These are phyloP conservation scores for Puccinia brachypodii DNA, from an alignment of 1,284 basidiomycete genomes.

Conservation along the genomic window DNA sequence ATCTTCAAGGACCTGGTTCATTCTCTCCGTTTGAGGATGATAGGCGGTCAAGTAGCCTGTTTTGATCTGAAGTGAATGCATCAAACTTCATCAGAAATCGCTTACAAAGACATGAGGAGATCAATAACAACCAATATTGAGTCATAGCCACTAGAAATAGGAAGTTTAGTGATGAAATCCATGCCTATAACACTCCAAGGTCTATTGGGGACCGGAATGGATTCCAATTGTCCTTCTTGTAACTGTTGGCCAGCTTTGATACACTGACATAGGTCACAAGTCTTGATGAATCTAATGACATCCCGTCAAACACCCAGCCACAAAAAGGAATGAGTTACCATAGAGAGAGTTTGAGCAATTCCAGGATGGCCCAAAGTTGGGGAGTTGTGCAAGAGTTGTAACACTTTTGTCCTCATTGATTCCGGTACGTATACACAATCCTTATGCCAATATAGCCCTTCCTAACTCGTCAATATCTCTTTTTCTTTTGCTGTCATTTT, in stretches of 20 bases:
- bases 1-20: conserved; percentile 8
- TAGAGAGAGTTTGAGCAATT: background rate
- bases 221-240: background rate
- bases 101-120: conserved; percentile 49
- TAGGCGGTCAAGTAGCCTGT: background rate
- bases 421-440: background rate
- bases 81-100: background rate
- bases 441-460: background rate
- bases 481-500: background rate
- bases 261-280: conserved; percentile 6
- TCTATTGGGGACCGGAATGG: background rate
- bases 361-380: conserved; percentile 7
- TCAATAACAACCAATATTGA: conserved; percentile 60
- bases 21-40: conserved; percentile 31
- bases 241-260: background rate
- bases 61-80: background rate
- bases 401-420: background rate
- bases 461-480: background rate
- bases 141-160: conserved; percentile 57
- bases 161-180: conserved; percentile 61
- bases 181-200: conserved; percentile 61
- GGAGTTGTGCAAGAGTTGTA: conserved; percentile 2
- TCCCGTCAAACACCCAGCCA: conserved; percentile 1
- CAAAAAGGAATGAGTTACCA: conserved; percentile 1
- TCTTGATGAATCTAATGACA: background rate